Percentiles rank a stretch among this genome's conserved stretches.
These are phyloP conservation scores for Cladosporium halotolerans DNA, from an alignment of 2,329 filamentous ascomycete species.

Conservation along the genomic window DNA sequence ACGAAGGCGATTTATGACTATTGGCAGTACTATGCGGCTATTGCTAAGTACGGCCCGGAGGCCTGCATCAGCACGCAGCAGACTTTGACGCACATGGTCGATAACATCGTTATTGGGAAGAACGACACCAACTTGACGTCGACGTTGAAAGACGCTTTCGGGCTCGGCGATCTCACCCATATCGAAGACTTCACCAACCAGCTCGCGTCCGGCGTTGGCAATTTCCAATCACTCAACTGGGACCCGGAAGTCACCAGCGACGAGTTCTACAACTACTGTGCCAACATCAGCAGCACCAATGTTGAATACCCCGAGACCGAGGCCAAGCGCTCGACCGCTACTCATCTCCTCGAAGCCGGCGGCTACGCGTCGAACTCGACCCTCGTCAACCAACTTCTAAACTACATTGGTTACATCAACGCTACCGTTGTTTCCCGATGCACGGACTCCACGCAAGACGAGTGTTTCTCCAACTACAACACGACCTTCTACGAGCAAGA, in stretches of 20 bases:
- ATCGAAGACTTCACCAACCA: constrained; percentile 49
- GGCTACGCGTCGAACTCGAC: constrained; percentile 40
- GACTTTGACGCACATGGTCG: constrained; percentile 53
- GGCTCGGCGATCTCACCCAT: constrained; percentile 43
- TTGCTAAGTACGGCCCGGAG: constrained; percentile 50
- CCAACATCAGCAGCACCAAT: constrained; percentile 46
- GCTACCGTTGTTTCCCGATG: constrained; percentile 38
- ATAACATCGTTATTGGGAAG: constrained; percentile 50
- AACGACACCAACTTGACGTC: constrained; percentile 37
- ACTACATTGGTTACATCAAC: constrained; percentile 52
- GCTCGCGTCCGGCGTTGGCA: constrained; percentile 39
- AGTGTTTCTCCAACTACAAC: constrained; percentile 48
- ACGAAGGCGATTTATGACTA: constrained; percentile 70
- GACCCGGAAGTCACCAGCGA: constrained; percentile 48
- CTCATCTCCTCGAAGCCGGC: constrained; percentile 41
- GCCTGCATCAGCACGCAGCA: constrained; percentile 61
- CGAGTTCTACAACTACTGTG: constrained; percentile 49
- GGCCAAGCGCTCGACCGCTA: constrained; percentile 34
- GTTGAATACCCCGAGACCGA: constrained; percentile 40
- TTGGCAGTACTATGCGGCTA: constrained; percentile 57
- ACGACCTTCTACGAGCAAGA: constrained; percentile 40
- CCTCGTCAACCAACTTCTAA: constrained; percentile 49
- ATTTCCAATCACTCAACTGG: constrained; percentile 55
- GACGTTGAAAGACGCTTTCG: constrained; percentile 49
- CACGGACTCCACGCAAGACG: constrained; percentile 39